phyloP scores from a whole-genome alignment of 1,284 basidiomycete species.

The Ustilago shanxiensis region DNA sequence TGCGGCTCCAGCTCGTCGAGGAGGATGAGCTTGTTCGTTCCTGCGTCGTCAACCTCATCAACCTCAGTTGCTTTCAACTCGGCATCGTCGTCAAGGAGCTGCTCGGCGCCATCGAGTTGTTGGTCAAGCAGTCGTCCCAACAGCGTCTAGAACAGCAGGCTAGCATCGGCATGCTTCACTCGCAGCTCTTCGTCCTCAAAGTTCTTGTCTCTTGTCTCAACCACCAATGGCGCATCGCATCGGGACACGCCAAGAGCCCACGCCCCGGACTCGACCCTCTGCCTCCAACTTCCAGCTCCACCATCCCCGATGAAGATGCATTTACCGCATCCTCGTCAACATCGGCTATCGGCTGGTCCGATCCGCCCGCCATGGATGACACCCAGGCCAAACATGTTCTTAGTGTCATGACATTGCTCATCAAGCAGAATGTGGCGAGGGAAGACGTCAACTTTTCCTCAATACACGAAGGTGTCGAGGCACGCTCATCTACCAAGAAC shows the following conservation, averaged over 20 bases:
- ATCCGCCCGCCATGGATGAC: slow-evolving; percentile 85
- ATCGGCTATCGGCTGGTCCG: slow-evolving; percentile 72
- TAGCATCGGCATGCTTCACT: slow-evolving; percentile 77
- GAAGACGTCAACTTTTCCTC: slow-evolving; percentile 58
- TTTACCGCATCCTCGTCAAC: slow-evolving; percentile 37
- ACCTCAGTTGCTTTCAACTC: slow-evolving; percentile 59
- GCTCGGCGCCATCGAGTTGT: slow-evolving; percentile 53
- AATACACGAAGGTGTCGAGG: slow-evolving; percentile 33
- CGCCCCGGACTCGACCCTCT: slow-evolving; percentile 23
- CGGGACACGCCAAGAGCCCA: slow-evolving; percentile 31
- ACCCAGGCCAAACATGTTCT: slow-evolving; percentile 86
- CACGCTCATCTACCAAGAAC: slow-evolving; percentile 23
- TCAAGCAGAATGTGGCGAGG: slow-evolving; percentile 75
- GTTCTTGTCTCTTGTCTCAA: slow-evolving; percentile 82
- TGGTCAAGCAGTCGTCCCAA: slow-evolving; percentile 54
- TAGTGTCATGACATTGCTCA: slow-evolving; percentile 78
- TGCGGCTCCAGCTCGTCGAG: slow-evolving; percentile 54
- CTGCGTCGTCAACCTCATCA: slow-evolving; percentile 61
- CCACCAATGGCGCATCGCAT: slow-evolving; percentile 77
- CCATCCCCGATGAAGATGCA: slow-evolving; percentile 34
- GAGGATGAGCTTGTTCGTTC: slow-evolving; percentile 60
- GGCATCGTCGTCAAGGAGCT: slow-evolving; percentile 58
- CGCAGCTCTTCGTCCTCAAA: slow-evolving; percentile 88
- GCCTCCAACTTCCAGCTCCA: background rate
- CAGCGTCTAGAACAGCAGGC: slow-evolving; percentile 66